Percentiles rank a stretch among this genome's conserved stretches.
phyloP scores from a whole-genome alignment of 2,329 filamentous ascomycete genomes.

The Keithomyces neogunnii region DNA sequence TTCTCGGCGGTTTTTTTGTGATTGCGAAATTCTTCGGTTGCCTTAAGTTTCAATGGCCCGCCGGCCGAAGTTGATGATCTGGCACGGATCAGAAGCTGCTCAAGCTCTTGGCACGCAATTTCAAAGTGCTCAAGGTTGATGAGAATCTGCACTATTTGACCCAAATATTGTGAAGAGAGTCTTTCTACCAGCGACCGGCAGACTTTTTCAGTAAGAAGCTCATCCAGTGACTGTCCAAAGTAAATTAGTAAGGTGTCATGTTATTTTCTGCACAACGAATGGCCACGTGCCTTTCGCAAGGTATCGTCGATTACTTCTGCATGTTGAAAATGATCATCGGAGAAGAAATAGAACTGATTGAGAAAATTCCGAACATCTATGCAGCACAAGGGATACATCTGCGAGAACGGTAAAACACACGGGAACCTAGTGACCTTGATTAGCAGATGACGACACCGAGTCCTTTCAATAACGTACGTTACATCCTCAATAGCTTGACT shows the following conservation, averaged over 20 bases:
- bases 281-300: conserved; percentile 55
- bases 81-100: conserved; percentile 76
- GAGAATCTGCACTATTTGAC: conserved; percentile 96
- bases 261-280: background rate
- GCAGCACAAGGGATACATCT: conserved; percentile 98
- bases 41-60: conserved; percentile 68
- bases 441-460: background rate
- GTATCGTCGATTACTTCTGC: conserved; percentile 86
- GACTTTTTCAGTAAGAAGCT: conserved; percentile 86
- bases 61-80: conserved; percentile 75
- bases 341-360: conserved; percentile 97
- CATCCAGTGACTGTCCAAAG: conserved; percentile 67
- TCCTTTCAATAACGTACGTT: conserved; percentile 41
- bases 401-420: conserved; percentile 91
- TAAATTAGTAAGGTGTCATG: background rate
- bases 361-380: conserved; percentile 97
- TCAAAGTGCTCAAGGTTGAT: conserved; percentile 98
- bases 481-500: conserved; percentile 70
- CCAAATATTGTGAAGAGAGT: conserved; percentile 84
- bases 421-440: conserved; percentile 57
- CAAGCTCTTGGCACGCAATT: conserved; percentile 80
- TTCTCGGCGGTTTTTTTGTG: conserved; percentile 97
- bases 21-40: conserved; percentile 76
- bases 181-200: conserved; percentile 84
- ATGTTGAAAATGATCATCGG: conserved; percentile 90